Base-by-base conservation (phyloP, 2,329 filamentous ascomycete genomes). In the Gaeumannomyces tritici region DNA sequence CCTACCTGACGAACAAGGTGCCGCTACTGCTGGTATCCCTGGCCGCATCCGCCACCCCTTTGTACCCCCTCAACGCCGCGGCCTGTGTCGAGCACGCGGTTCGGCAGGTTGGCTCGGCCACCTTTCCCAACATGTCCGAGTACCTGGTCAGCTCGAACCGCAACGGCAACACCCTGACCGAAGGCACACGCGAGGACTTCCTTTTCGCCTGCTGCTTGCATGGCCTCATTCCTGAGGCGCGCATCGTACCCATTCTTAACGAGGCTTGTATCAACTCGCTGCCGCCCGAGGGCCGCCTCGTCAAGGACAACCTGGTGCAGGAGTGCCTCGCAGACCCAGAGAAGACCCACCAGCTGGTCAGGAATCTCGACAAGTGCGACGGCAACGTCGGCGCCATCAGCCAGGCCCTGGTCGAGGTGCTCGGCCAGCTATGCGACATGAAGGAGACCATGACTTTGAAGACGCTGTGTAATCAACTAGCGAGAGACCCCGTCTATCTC, bases 201-300 rank as follows among this genome's bases (percentile, higher is more conserved):
- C 84, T 96, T 55, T 95, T 96, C 66, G 88, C 93, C 0, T 99
- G 95, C 71, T 91, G 90, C 62, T 80, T 97, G 54, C 93, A 98
- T 72, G 86, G 87, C 0, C 79, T 99, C n/a, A 87, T 98, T 28
- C 84, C 87, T 0, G 87, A 92, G 66, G 81, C 85, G 42, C 89
- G 88, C 60, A 90, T 96, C 21, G 87, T 93, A 70, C 83, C 84
- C 4, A 82, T 99, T 12, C 77, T 97, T 2, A 92, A 91, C 5
- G 92, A 96, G 69, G 88, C 91, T 28, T 90, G 91, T 0, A 89
- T 95, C 77, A 87, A 91, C 66, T 89, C 87, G 51, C 78, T 93
- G 59, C 90, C 91, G 1, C 84, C 87, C 28, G 83, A 88, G 28
- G 88, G 89, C 4, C 88, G 88, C 63, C 91, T 91, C 68, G 81